Evolutionary conservation across 306 rosid species (phyloP).

Genomic region (Comarum palustre): DNA sequence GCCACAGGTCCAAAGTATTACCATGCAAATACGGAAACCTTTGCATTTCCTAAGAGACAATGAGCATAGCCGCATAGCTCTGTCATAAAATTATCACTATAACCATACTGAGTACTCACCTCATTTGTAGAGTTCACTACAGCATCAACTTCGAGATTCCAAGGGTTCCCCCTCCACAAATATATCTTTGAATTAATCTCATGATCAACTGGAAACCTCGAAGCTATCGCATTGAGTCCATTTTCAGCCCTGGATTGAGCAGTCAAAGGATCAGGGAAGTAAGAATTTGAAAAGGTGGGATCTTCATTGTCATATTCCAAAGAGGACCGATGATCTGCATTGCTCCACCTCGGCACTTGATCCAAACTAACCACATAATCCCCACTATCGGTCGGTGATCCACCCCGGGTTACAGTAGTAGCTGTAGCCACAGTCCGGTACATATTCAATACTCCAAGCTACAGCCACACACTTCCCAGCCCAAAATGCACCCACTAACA

Average conservation of each 20-base stretch:
- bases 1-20: neutral
- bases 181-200: slow-evolving; percentile 81
- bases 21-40: neutral
- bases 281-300: slow-evolving; percentile 53
- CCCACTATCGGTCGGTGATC: slow-evolving; percentile 58
- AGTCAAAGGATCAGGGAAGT: slow-evolving; percentile 75
- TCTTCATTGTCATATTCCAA: slow-evolving; percentile 59
- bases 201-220: slow-evolving; percentile 81
- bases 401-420: slow-evolving; percentile 49
- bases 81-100: neutral
- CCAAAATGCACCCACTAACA: slow-evolving; percentile 31
- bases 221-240: slow-evolving; percentile 41
- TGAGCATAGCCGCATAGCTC: too few relatives aligned
- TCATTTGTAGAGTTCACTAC: slow-evolving; percentile 96
- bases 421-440: slow-evolving; percentile 68
- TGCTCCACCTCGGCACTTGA: slow-evolving; percentile 93
- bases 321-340: slow-evolving; percentile 66
- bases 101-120: slow-evolving; percentile 36
- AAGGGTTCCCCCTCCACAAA: slow-evolving; percentile 94
- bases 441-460: slow-evolving; percentile 46
- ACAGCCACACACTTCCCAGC: slow-evolving; percentile 29
- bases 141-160: slow-evolving; percentile 99
- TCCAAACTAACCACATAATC: slow-evolving; percentile 74
- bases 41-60: neutral
- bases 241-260: slow-evolving; percentile 44